These are phyloP conservation scores for Trichosporon sp. DNA, from an alignment of 1,284 basidiomycete species.

Conservation along the genomic window DNA sequence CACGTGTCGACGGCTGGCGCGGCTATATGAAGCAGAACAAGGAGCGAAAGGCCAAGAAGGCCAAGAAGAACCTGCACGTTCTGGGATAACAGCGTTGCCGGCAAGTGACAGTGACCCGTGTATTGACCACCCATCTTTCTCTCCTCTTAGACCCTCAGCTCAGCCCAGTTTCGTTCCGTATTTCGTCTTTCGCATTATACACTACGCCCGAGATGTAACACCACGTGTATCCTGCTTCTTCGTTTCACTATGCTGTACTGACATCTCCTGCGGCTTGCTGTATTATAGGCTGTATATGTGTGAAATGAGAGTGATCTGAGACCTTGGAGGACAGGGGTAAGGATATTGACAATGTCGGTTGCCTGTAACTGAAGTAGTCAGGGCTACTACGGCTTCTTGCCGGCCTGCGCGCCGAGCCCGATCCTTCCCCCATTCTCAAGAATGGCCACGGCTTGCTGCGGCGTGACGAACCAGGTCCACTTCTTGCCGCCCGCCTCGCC, in stretches of 20 bases:
- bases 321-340: too few relatives aligned
- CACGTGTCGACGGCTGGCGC: constrained; percentile 43
- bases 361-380: neutral
- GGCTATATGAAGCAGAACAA: constrained; percentile 33
- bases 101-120: constrained; percentile 3
- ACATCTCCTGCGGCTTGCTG: too few relatives aligned
- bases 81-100: constrained; percentile 30
- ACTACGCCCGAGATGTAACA: neutral
- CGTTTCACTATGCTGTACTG: neutral
- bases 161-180: neutral
- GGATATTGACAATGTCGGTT: too few relatives aligned
- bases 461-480: constrained; percentile 69
- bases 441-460: constrained; percentile 59
- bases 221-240: neutral
- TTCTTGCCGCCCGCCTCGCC: constrained; percentile 55
- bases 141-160: neutral
- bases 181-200: neutral
- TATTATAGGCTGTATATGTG: too few relatives aligned
- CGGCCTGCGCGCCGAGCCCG: constrained; percentile 40
- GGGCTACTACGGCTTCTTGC: neutral
- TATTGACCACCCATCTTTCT: neutral
- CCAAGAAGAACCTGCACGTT: constrained; percentile 41
- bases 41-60: constrained; percentile 38
- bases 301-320: too few relatives aligned
- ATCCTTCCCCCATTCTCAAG: constrained; percentile 57